A percentile compares a stretch with the other conserved stretches of the same genome.
These are phyloP conservation scores for Elaeis oleifera DNA, from an alignment of 202 grass and related monocot genomes.

Conservation along the genomic window DNA sequence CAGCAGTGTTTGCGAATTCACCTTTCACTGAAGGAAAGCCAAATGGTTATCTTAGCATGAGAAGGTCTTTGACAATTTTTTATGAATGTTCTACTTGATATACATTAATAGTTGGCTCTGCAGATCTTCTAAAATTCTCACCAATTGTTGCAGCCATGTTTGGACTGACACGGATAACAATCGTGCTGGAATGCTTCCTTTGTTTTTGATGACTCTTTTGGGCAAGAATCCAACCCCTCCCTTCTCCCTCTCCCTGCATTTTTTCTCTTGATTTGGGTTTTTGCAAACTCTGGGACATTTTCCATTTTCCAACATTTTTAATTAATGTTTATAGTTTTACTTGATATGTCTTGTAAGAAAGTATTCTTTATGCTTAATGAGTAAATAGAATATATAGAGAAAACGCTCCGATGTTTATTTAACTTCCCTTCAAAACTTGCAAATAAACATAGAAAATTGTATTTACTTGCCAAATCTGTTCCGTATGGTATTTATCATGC, in stretches of 20 bases:
- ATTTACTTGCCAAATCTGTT: too few species aligned
- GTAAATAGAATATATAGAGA: too few species aligned
- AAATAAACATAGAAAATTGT: too few species aligned
- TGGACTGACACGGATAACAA: slow-evolving; percentile 99
- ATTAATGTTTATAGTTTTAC: too few species aligned
- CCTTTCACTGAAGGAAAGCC: slow-evolving; percentile 99
- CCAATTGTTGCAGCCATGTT: slow-evolving; percentile 55
- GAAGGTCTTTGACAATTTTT: slow-evolving; percentile 50
- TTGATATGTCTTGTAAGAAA: too few species aligned
- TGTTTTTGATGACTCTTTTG: slow-evolving; percentile 85
- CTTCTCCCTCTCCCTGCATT: neutral
- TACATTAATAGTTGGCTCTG: neutral
- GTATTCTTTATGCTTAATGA: too few species aligned
- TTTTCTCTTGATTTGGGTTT: neutral
- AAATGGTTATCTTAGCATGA: slow-evolving; percentile 94
- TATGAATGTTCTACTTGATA: neutral
- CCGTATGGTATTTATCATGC: too few species aligned
- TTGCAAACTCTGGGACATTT: neutral
- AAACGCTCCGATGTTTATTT: too few species aligned
- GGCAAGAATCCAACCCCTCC: slow-evolving; percentile 34
- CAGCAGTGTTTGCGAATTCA: slow-evolving; percentile 96
- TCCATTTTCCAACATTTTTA: too few species aligned
- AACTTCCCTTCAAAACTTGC: too few species aligned
- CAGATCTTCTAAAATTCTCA: slow-evolving; percentile 15
- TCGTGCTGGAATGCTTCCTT: slow-evolving; percentile 91